Conservation (phyloP, 2,329 filamentous ascomycete species). For the Aspergillus melleus region DNA sequence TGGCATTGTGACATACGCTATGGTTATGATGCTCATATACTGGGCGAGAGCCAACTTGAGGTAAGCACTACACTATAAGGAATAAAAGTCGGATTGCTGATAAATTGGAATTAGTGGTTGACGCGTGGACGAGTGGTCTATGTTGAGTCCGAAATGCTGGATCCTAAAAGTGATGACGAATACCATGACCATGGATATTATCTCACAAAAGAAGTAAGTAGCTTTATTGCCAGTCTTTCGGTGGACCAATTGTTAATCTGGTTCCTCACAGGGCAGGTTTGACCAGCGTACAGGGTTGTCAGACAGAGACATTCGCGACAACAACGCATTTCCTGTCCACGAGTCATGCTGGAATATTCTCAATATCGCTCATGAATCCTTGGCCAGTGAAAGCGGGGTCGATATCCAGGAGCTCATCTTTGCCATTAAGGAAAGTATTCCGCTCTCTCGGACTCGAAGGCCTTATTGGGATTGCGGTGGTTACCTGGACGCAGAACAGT, state of each 20-base stretch:
- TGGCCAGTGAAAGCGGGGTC: not conserved
- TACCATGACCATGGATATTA: not conserved
- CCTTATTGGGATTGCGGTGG: not conserved
- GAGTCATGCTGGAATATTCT: conserved; percentile 6
- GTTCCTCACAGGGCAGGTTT: not conserved
- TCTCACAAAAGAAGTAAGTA: not conserved
- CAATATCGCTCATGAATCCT: not conserved
- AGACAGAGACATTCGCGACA: not conserved
- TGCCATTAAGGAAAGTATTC: not conserved
- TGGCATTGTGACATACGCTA: not conserved
- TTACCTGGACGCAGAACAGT: not conserved
- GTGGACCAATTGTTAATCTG: not conserved
- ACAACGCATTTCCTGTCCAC: not conserved
- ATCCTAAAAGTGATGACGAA: not conserved
- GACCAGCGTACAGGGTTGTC: not conserved
- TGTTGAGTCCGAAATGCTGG: not conserved
- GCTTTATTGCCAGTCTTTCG: not conserved
- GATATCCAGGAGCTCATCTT: not conserved
- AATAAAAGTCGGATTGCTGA: not conserved
- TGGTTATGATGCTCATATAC: not conserved
- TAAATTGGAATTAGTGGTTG: not conserved
- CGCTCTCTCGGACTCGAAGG: not conserved
- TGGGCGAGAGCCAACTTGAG: not conserved
- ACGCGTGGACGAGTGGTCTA: not conserved
- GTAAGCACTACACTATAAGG: not conserved